Evolutionary conservation across 1,284 basidiomycete species (phyloP).

Genomic region (Caloboletus firmus): DNA sequence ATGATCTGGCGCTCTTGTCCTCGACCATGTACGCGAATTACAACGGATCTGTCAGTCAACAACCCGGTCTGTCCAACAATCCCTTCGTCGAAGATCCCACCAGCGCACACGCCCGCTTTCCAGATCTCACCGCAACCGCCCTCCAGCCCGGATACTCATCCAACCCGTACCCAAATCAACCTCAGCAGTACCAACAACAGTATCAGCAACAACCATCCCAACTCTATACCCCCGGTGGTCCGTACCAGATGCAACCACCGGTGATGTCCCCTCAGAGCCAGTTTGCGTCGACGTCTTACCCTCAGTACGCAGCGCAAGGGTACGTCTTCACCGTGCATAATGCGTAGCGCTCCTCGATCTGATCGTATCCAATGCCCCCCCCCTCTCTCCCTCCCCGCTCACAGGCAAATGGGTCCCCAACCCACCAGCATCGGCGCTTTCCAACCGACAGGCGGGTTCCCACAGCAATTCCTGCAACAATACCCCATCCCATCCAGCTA

Average conservation of each 20-base stretch:
- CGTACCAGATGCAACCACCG: conserved; percentile 24
- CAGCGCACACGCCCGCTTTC: conserved; percentile 50
- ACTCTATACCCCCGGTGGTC: conserved; percentile 4
- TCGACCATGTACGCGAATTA: conserved; percentile 40
- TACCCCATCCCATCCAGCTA: conserved; percentile 20
- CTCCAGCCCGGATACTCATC: conserved; percentile 28
- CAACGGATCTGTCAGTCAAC: conserved; percentile 30
- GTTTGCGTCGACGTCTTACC: conserved; percentile 23
- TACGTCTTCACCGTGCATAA: conserved; percentile 4
- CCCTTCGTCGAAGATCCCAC: conserved; percentile 52
- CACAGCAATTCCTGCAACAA: conserved; percentile 33
- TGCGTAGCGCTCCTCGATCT: background rate
- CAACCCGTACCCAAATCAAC: conserved; percentile 29
- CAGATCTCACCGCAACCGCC: conserved; percentile 44
- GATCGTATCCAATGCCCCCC: background rate
- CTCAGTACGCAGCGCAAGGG: conserved; percentile 24
- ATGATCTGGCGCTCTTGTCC: background rate
- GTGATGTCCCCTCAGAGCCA: conserved; percentile 21
- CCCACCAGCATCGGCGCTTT: conserved; percentile 28
- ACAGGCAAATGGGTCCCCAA: conserved; percentile 26
- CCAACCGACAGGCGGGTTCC: conserved; percentile 30
- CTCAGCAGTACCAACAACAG: conserved; percentile 37
- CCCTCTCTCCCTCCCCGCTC: background rate
- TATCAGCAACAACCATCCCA: conserved; percentile 20
- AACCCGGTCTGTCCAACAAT: conserved; percentile 48